Base-by-base conservation (phyloP, 2,329 filamentous ascomycete species). In the Exophiala xenobiotica region DNA sequence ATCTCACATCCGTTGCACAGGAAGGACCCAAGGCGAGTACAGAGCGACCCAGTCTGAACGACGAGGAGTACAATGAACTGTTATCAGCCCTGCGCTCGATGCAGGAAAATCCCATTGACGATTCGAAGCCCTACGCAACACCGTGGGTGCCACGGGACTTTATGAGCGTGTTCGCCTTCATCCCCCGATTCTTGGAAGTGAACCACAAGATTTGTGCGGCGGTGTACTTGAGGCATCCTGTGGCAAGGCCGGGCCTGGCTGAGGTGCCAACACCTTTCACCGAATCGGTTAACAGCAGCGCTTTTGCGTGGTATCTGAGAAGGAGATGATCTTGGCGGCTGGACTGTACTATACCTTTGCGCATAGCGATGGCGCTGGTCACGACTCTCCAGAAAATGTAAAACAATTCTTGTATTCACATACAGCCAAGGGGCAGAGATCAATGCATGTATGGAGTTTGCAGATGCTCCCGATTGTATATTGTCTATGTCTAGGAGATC, bases 141-240 rank as follows among this genome's bases (percentile, higher is more conserved):
- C 93, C 93, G 9, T 99, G 93, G 93, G 74, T 79, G 59, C 93
- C 93, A 9, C 80, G 90, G 49, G 80, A 86, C 46, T 97, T 82
- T 71, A 95, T 99, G 88, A 79, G 82, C 45, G 85, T 91, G 0
- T 99, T 99, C 71, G 90, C 91, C 19, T 96, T 96, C 71, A 90
- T 99, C 61, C 93, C 93, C 8, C 78, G 88, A 47, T 99, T 97
- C 70, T 81, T 99, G 54, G 95, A 99, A 74, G 93, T 99, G 63
- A 96, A 97, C 77, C 93, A 95, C 70, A 95, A 91, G 66, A 87
- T 97, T 64, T 99, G 93, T 72, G 86, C 91, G 1, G 93, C 93
- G 8, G 90, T 99, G 33, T 99, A 99, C 70, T 74, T 99, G 56
- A 81, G 93, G 51, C 92, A 99, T 74, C 93, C 93, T 0, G 92